Evolutionary conservation across 2,329 filamentous ascomycete species (phyloP).

Genomic region (Cercospora zeina): DNA sequence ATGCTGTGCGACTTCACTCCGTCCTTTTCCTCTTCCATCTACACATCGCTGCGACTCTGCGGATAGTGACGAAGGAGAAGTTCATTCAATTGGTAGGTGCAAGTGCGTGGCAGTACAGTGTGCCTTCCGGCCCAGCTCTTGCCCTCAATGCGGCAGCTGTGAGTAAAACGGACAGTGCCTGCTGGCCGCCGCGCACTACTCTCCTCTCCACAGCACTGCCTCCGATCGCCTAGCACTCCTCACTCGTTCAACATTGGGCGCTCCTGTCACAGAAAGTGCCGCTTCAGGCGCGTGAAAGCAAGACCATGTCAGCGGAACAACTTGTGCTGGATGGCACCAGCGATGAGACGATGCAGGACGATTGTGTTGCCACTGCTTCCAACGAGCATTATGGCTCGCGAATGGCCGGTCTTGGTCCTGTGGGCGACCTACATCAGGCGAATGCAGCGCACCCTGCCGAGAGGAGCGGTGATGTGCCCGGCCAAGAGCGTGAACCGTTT

Average conservation of each 20-base stretch:
- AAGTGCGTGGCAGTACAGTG: neutral
- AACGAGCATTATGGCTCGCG: neutral
- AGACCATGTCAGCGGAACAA: neutral
- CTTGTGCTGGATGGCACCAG: neutral
- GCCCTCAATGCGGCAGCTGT: neutral
- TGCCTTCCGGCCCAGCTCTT: neutral
- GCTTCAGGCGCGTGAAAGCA: neutral
- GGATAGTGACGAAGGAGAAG: too few species aligned
- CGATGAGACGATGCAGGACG: neutral
- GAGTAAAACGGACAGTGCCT: neutral
- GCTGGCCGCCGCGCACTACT: neutral
- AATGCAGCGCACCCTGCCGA: neutral
- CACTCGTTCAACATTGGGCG: neutral
- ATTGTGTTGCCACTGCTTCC: neutral
- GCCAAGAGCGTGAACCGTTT: neutral
- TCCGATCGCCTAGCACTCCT: neutral
- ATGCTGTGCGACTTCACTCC: constrained; percentile 1
- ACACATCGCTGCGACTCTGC: too few species aligned
- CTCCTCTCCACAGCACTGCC: neutral
- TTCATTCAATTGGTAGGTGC: too few species aligned
- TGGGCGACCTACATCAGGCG: neutral
- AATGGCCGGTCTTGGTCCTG: neutral
- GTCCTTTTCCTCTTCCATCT: neutral
- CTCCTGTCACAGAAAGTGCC: neutral
- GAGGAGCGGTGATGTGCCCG: neutral